A percentile compares a stretch with the other conserved stretches of the same genome.
Evolutionary conservation across 371 early-diverging fungal genomes (phyloP).

Genomic region (Lichtheimia corymbifera): DNA sequence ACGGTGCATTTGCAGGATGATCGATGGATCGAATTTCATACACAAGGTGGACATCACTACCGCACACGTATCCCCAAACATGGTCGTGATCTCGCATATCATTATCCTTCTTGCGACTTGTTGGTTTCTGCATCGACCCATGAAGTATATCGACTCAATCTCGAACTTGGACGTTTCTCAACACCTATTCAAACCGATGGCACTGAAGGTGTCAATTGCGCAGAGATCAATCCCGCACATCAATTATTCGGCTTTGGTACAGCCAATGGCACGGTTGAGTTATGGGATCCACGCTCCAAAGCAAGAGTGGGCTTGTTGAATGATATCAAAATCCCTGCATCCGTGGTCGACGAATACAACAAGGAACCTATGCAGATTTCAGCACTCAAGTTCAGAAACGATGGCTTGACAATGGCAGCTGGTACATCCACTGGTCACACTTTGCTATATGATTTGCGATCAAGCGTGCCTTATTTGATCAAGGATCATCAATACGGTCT

Average conservation of each 20-base stretch:
- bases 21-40: constrained; percentile 96
- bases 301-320: constrained; percentile 71
- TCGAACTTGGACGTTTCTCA: constrained; percentile 95
- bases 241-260: constrained; percentile 91
- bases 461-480: constrained; percentile 76
- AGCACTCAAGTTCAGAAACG: constrained; percentile 77
- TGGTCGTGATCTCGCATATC: constrained; percentile 92
- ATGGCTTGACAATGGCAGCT: constrained; percentile 89
- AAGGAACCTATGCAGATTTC: constrained; percentile 56
- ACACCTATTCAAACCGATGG: constrained; percentile 77
- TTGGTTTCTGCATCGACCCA: constrained; percentile 79
- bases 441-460: constrained; percentile 93
- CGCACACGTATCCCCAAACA: constrained; percentile 95
- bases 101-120: constrained; percentile 91
- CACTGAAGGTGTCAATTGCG: constrained; percentile 77
- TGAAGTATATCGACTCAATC: constrained; percentile 92
- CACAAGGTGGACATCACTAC: constrained; percentile 95
- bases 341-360: constrained; percentile 34
- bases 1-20: constrained; percentile 91
- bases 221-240: constrained; percentile 89
- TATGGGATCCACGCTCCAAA: constrained; percentile 91
- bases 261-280: constrained; percentile 86
- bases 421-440: constrained; percentile 94
- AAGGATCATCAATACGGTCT: constrained; percentile 98
- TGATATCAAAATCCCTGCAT: constrained; percentile 54